These are phyloP conservation scores for Serendipita indica DNA, from an alignment of 768 basidiomycete genomes.

Conservation along the genomic window DNA sequence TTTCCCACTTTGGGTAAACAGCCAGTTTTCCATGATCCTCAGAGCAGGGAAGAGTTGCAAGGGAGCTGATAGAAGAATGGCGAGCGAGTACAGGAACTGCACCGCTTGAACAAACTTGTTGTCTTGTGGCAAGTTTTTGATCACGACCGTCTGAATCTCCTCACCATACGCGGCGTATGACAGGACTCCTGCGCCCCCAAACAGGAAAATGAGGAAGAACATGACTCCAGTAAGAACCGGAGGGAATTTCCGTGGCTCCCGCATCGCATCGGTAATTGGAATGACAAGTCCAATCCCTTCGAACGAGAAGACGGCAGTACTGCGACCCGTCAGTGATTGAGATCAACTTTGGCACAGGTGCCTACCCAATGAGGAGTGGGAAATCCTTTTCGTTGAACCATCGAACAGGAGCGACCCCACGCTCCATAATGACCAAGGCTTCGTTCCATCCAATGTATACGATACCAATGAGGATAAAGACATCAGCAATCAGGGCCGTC, in stretches of 20 bases:
- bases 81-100: slow-evolving; percentile 80
- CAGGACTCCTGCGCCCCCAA: slow-evolving; percentile 75
- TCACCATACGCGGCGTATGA: slow-evolving; percentile 82
- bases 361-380: slow-evolving; percentile 81
- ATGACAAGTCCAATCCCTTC: slow-evolving; percentile 96
- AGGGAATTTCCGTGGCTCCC: slow-evolving; percentile 88
- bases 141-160: slow-evolving; percentile 79
- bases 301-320: slow-evolving; percentile 96
- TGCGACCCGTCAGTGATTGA: slow-evolving; percentile 20
- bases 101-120: slow-evolving; percentile 79
- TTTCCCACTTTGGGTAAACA: slow-evolving; percentile 80
- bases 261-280: slow-evolving; percentile 95
- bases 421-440: slow-evolving; percentile 42
- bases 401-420: slow-evolving; percentile 65
- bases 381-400: slow-evolving; percentile 84
- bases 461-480: slow-evolving; percentile 79
- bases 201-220: slow-evolving; percentile 67
- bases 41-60: slow-evolving; percentile 97
- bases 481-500: slow-evolving; percentile 86
- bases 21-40: slow-evolving; percentile 89
- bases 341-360: slow-evolving; percentile 8
- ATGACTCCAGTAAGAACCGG: slow-evolving; percentile 78
- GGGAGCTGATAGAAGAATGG: slow-evolving; percentile 82
- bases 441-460: slow-evolving; percentile 85
- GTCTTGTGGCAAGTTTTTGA: slow-evolving; percentile 78